Base-by-base conservation (phyloP, 441 rosid species). In the Euphorbia schlechtendalii region DNA sequence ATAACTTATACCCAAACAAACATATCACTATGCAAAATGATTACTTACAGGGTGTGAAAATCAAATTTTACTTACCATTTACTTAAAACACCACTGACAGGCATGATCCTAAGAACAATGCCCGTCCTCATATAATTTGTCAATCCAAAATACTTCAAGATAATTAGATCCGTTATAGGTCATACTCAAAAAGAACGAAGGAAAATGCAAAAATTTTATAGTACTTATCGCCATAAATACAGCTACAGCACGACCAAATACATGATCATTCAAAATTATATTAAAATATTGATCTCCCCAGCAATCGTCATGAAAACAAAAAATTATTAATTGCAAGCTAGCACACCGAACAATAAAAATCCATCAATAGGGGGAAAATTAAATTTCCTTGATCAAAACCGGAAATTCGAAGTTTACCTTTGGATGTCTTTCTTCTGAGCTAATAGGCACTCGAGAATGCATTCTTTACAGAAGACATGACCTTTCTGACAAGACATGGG, bases 401-500 rank as follows among this genome's bases (percentile, higher is more conserved):
- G 5, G 9, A 56, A 55, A 10, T 18, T 8, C 51, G 46, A 66
- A 45, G 32, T 34, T 43, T 67, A 86, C 97, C 97, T 82, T 48
- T 84, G 92, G 51, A 88, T 91, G 69, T 88, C 96, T 67, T 91
- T 91, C 71, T 86, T 91, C 81, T 91, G 97, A 49, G 92, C 69
- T 17, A 91, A 65, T 55, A 91, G 84, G 75, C 94, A 91, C 70
- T 86, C 86, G 69, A 88, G 86, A 74, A 86, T 88, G 70, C 97
- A 88, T 55, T 91, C 94, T 66, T 83, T 91, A 69, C 94, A 88
- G 61, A 81, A 88, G 62, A 86, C 87, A 63, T 88, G 97, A 2
- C 97, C 97, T 61, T 83, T 86, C 52, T 81, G 94, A 82, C 97
- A 91, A 68, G 86, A 86, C 86, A 91, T 63, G 17, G 97, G 97